Evolutionary conservation across 2,329 filamentous ascomycete genomes (phyloP), one percentile per base, ranked within the genome.

Genomic region (Xylaria sp.): DNA sequence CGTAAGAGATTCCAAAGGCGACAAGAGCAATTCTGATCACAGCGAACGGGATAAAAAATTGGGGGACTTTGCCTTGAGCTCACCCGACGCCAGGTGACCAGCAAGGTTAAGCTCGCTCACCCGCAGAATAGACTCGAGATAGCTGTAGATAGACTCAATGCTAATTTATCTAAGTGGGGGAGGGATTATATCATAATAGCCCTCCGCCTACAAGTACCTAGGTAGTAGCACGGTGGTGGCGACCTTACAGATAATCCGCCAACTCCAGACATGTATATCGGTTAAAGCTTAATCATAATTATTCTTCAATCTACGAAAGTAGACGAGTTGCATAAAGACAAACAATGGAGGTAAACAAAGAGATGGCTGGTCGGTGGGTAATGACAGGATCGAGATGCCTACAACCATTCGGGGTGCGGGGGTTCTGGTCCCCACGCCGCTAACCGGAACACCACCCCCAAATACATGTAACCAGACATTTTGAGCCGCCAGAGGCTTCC

Each of bases 341-440:
- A 34, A 54, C 4, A 64, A 64, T 21, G 19, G 27, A 27, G 24
- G 14, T 19, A 55, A 55, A 55, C 30, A 36, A 30, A 2, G 45
- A 34, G 34, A 53, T 45, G 55, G 48, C 48, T 64, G 50, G 45
- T 24, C 32, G 54, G 56, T 57, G 56, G 57, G 53, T 55, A 55
- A 65, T 65, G 66, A 68, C 62, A 57, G 53, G 61, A 62, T 65
- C 30, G 57, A 65, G 56, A 65, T 65, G 21, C 61, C 34, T 36
- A 11, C 34, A 36, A 3, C 11, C 7, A 11, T 65, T 17, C 59
- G 27, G n/a, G 42, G 48, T 57, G 51, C 61, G 61, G 65, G 58
- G 60, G 32, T 45, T 32, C 24, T 27, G 4, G 24, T 27, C 24
- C 4, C 24, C 24, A 27, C 24, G 24, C 24, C 24, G 24, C 24